Evolutionary conservation across 164 flowering plant species (phyloP).

Genomic region (Aristolochia fimbriata): DNA sequence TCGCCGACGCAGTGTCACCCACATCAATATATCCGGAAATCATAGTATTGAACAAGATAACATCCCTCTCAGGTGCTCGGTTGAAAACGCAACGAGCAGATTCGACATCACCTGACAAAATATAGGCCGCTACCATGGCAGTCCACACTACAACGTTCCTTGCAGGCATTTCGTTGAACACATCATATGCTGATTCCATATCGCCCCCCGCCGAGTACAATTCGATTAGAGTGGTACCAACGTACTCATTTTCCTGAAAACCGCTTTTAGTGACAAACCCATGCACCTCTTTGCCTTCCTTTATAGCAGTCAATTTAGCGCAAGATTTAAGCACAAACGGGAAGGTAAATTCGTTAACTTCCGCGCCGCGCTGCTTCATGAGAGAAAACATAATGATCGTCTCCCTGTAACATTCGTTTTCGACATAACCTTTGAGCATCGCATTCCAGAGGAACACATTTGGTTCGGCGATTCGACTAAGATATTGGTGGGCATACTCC

Average conservation of each 20-base stretch:
- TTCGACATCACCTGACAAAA: slow-evolving; percentile 25
- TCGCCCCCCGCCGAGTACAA: slow-evolving; percentile 35
- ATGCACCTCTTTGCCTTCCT: slow-evolving; percentile 46
- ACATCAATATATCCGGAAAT: slow-evolving; percentile 39
- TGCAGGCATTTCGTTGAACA: slow-evolving; percentile 46
- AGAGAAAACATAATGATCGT: slow-evolving; percentile 28
- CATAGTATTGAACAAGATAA: slow-evolving; percentile 62
- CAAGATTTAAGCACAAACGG: slow-evolving; percentile 55
- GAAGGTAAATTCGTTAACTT: slow-evolving; percentile 48
- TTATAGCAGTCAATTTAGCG: slow-evolving; percentile 21
- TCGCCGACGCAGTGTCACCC: slow-evolving; percentile 41
- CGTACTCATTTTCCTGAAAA: slow-evolving; percentile 34
- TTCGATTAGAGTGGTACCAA: slow-evolving; percentile 53
- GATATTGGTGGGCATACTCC: slow-evolving; percentile 32
- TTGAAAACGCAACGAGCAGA: slow-evolving; percentile 51
- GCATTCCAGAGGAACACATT: slow-evolving; percentile 39
- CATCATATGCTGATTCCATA: slow-evolving; percentile 28
- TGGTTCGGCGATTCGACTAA: slow-evolving; percentile 38
- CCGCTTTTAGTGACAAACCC: slow-evolving; percentile 39
- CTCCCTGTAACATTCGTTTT: slow-evolving; percentile 23
- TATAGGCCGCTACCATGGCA: slow-evolving; percentile 39
- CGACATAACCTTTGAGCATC: slow-evolving; percentile 46
- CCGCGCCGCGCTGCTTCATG: slow-evolving; percentile 33
- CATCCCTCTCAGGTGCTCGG: slow-evolving; percentile 45
- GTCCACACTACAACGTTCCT: slow-evolving; percentile 71